phyloP scores from a whole-genome alignment of 345 rosid species.

The Gossypium australe region DNA sequence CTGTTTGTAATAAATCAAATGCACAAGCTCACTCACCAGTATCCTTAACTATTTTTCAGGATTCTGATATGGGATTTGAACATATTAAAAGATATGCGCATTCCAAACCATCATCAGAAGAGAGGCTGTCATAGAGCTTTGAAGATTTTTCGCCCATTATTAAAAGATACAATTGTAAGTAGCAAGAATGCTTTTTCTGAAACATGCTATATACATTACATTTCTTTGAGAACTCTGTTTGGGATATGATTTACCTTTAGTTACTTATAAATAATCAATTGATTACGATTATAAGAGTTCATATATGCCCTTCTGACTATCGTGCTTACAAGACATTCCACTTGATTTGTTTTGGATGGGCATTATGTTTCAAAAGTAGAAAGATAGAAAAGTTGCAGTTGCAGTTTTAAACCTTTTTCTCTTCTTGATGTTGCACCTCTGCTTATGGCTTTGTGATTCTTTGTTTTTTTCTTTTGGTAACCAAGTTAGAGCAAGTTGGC shows the following conservation, averaged over 20 bases:
- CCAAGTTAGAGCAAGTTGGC: background rate
- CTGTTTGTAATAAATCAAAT: constrained; percentile 28
- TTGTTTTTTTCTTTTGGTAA: background rate
- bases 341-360: background rate
- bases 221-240: background rate
- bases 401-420: background rate
- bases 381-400: background rate
- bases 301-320: background rate
- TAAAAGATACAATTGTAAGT: constrained; percentile 24
- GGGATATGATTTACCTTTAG: background rate
- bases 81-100: constrained; percentile 12
- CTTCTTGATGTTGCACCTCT: background rate
- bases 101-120: constrained; percentile 44
- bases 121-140: constrained; percentile 38
- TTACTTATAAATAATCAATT: background rate
- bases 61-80: background rate
- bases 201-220: background rate
- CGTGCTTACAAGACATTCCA: background rate
- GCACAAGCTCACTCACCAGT: constrained; percentile 38
- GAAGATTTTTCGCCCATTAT: constrained; percentile 42
- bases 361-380: background rate
- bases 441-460: background rate
- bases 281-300: constrained; percentile 1
- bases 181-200: background rate
- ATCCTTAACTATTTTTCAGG: constrained; percentile 31